Evolutionary conservation across 495 filamentous ascomycete genomes (phyloP).

Genomic region (Chaetomium cochliodes): DNA sequence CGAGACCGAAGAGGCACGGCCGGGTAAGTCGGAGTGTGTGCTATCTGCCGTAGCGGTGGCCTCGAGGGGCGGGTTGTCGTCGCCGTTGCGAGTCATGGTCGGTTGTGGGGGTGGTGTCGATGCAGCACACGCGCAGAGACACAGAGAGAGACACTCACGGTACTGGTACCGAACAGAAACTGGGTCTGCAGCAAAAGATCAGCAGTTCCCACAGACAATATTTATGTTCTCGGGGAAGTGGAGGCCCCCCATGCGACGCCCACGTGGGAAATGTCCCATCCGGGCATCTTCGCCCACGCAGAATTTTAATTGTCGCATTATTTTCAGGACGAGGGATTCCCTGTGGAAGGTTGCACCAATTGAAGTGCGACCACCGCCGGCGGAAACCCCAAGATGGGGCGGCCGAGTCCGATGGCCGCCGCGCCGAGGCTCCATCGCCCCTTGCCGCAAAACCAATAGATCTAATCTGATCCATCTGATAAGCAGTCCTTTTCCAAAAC

Average conservation of each 20-base stretch:
- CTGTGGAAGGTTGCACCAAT: slow-evolving; percentile 4
- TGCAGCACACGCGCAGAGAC: neutral
- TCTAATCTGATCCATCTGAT: slow-evolving; percentile 13
- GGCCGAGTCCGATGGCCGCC: neutral
- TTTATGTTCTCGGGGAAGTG: neutral
- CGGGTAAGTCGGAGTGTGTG: neutral
- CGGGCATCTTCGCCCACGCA: neutral
- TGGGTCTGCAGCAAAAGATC: neutral
- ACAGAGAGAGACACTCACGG: neutral
- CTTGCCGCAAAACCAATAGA: neutral
- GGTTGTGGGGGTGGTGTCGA: neutral
- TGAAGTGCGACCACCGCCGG: neutral
- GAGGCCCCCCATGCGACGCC: neutral
- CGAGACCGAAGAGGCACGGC: neutral
- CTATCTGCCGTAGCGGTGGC: neutral
- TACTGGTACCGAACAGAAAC: neutral
- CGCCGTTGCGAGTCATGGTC: slow-evolving; percentile 2
- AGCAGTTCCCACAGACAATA: neutral
- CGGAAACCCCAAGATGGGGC: neutral
- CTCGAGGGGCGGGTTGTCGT: neutral
- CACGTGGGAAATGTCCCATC: neutral
- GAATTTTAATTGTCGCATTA: slow-evolving; percentile 2
- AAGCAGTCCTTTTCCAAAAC: slow-evolving; percentile 6
- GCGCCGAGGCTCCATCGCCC: neutral
- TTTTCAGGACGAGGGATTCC: neutral